phyloP scores from a whole-genome alignment of 2,329 filamentous ascomycete genomes.

The Aspergillus ochraceus region DNA sequence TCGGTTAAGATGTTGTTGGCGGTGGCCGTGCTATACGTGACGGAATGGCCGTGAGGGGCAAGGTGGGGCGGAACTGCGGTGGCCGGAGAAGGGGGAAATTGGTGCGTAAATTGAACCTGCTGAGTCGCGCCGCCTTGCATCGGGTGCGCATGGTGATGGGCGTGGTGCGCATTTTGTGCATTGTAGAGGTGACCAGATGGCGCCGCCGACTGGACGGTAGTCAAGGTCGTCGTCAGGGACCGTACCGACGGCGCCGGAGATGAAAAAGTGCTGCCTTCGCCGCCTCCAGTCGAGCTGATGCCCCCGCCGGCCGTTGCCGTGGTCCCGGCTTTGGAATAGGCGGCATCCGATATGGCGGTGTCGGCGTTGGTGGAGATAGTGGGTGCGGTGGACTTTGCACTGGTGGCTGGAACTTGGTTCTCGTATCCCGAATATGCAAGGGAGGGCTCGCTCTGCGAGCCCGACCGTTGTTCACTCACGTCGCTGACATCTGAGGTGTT shows the following conservation, averaged over 20 bases:
- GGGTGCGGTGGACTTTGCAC: constrained; percentile 71
- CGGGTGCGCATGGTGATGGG: constrained; percentile 34
- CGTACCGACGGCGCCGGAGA: constrained; percentile 65
- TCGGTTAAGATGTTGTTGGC: constrained; percentile 65
- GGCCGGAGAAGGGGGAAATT: constrained; percentile 59
- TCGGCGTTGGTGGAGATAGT: constrained; percentile 84
- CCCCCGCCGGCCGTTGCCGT: constrained; percentile 63
- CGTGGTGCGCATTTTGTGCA: constrained; percentile 31
- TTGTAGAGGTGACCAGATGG: constrained; percentile 50
- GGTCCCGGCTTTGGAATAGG: constrained; percentile 79
- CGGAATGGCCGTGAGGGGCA: constrained; percentile 50
- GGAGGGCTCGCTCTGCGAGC: constrained; percentile 60
- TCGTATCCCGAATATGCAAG: constrained; percentile 62
- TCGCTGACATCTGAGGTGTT: constrained; percentile 52
- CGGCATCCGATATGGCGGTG: constrained; percentile 70
- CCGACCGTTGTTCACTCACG: constrained; percentile 53
- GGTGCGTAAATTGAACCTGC: constrained; percentile 58
- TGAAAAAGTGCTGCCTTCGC: constrained; percentile 66
- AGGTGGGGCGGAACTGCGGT: constrained; percentile 63
- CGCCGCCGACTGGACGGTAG: constrained; percentile 64
- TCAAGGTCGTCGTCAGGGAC: constrained; percentile 65
- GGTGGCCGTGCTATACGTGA: constrained; percentile 61
- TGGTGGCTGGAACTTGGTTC: constrained; percentile 58
- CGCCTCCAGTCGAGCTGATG: constrained; percentile 64
- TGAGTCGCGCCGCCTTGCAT: constrained; percentile 39